Conservation (phyloP, 352 stramenopile genomes). For the Pythium rhizo-oryzae region DNA sequence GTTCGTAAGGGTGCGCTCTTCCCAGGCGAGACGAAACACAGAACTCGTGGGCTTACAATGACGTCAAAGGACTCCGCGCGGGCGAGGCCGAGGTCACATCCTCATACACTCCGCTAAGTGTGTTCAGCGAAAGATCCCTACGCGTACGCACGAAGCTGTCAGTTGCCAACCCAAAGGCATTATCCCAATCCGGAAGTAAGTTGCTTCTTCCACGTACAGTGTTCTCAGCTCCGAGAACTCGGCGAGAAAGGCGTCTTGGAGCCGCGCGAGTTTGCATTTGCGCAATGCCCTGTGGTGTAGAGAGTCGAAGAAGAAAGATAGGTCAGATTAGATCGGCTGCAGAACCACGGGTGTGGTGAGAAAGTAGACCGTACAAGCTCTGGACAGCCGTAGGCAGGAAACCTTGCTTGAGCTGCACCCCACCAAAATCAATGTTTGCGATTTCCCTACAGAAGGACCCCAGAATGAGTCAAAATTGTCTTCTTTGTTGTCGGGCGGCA, state of each 20-base stretch:
- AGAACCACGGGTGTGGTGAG: no score
- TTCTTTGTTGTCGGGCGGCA: neutral
- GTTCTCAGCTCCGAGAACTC: slow-evolving; percentile 1
- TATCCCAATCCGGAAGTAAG: no score
- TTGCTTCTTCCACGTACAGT: neutral
- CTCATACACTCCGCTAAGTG: slow-evolving; percentile 36
- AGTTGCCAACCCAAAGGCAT: no score
- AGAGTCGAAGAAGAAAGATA: no score
- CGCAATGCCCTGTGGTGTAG: slow-evolving; percentile 7
- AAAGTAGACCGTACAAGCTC: neutral
- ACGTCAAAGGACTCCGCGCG: slow-evolving; percentile 29
- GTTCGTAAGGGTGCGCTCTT: neutral
- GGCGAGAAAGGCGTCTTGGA: slow-evolving; percentile 4
- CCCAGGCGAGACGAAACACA: no score
- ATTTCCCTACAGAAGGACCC: neutral
- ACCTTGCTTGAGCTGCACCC: neutral
- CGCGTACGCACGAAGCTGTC: neutral
- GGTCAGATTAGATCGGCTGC: no score
- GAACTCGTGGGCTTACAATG: slow-evolving; percentile 32
- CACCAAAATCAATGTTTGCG: slow-evolving; percentile 10
- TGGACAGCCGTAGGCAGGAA: slow-evolving; percentile 6
- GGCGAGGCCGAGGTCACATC: slow-evolving; percentile 27
- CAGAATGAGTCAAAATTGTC: neutral
- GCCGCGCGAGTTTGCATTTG: slow-evolving; percentile 5
- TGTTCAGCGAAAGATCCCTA: slow-evolving; percentile 49